phyloP scores from a whole-genome alignment of 352 stramenopile species.

The Pythium folliculosum region DNA sequence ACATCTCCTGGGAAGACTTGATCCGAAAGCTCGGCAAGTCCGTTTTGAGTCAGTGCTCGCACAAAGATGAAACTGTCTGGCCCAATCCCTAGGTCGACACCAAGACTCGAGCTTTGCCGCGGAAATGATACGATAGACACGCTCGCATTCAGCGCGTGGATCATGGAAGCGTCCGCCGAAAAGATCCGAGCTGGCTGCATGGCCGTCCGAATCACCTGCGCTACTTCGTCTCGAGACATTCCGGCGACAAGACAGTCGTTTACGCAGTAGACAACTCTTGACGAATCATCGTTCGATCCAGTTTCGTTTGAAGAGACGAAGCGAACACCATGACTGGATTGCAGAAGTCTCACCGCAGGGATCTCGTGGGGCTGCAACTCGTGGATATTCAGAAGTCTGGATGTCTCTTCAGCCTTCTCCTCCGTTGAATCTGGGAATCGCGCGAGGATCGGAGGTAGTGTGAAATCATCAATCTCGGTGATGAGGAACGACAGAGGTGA shows the following conservation, averaged over 20 bases:
- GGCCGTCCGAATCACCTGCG: constrained; percentile 12
- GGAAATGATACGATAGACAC: constrained; percentile 68
- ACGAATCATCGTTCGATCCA: neutral
- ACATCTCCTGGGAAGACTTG: constrained; percentile 76
- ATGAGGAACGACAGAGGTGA: constrained; percentile 45
- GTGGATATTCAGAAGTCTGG: neutral
- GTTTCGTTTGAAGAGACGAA: neutral
- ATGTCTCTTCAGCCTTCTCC: neutral
- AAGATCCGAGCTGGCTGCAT: constrained; percentile 17
- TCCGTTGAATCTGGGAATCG: constrained; percentile 14
- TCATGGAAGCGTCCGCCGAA: constrained; percentile 40
- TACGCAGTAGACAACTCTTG: constrained; percentile 21
- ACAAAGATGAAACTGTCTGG: constrained; percentile 25
- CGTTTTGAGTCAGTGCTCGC: constrained; percentile 23
- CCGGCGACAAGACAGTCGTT: constrained; percentile 25
- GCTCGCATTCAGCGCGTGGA: constrained; percentile 53
- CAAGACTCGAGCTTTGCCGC: constrained; percentile 25
- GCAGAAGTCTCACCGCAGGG: neutral
- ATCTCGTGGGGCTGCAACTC: constrained; percentile 1
- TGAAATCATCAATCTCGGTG: constrained; percentile 47
- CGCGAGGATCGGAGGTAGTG: constrained; percentile 47
- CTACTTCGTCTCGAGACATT: constrained; percentile 21
- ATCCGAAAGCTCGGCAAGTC: constrained; percentile 53
- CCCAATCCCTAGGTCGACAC: constrained; percentile 35
- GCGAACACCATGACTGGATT: constrained; percentile 8